Evolutionary conservation across 305 asterid species (phyloP), one percentile per base, ranked within the genome.

Genomic region (Rubia peregrina): DNA sequence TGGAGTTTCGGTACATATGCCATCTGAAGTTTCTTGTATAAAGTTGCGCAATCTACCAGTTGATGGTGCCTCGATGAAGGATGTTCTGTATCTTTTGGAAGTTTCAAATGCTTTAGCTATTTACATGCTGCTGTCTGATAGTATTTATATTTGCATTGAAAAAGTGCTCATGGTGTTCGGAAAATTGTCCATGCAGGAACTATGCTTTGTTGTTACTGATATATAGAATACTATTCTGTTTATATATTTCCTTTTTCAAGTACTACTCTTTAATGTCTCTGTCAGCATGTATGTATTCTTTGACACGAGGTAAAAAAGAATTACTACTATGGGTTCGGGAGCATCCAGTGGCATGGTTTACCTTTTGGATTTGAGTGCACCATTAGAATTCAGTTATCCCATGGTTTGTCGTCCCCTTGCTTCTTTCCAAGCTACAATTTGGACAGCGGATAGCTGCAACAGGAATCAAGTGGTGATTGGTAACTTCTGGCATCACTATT

Each of bases 301-400:
- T 91, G 84, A 85, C 83, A 87, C 26, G 41, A 69, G 73, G 82
- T 77, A 64, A 55, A 14, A 49, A 83, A 91, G 99, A 71, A 74
- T 94, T 70, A 89, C 98, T 41, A 88, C 98, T 11, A 77, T 89
- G 82, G 99, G 96, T 44, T 85, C 92, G 57, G 98, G 87, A 61
- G 68, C 74, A 61, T 85, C 85, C 76, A 79, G 86, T 70, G 99
- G 98, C 75, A 68, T 85, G 71, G 95, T 88, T 79, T 82, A 83
- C 77, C 77, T 89, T 76, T 76, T 89, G 66, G 86, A 89, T 83
- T 68, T 88, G 69, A 87, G 85, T 66, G 74, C 77, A 78, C 95
- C 96, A 38, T 76, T 88, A 65, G 80, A 85, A 77, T 78, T 75
- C 76, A 56, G 42, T 63, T 59, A 43, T 61, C 83, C 87, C 5